Evolutionary conservation across 2,329 filamentous ascomycete genomes (phyloP), one percentile per base, ranked within the genome.

Genomic region (Tolypocladium inflatum): DNA sequence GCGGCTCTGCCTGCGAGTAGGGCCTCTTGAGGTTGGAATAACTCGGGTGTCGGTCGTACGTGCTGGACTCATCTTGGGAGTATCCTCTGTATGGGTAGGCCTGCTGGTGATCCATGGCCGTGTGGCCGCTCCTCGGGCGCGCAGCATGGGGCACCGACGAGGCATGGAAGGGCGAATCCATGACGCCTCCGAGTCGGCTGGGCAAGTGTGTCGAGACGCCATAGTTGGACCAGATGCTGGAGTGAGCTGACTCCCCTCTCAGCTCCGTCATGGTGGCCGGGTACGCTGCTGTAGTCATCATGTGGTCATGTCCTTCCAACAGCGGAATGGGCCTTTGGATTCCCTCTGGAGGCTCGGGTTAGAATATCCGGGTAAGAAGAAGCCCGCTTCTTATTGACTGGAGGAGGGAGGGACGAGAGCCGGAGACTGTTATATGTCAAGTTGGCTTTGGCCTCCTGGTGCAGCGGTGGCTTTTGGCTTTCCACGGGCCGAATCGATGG

Each of bases 201-300:
- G 79, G 72, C 69, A 84, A 74, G 64, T 81, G 80, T 61, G 83
- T 76, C 58, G 79, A 77, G 61, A 74, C 75, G 62, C 76, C 77
- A 71, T 85, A 85, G 73, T 76, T 81, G 65, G 80, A 75, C 82
- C 82, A 85, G 65, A 85, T 72, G 70, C 76, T 78, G 66, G 78
- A 75, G 71, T 83, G 81, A 69, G 78, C 72, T 67, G 80, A 74
- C 72, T 85, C 82, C 69, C 76, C 74, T 78, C 83, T 83, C 75
- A 85, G 71, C 70, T 84, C 82, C 79, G 82, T 80, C 82, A 85
- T 84, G 70, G 77, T 81, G 69, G 79, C 78, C 75, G 81, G 79
- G 72, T 84, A 82, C 64, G 80, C 81, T 71, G 80, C 74, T 68
- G 79, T 80, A 75, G 80, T 81, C 76, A 81, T 83, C 80, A 84